These are phyloP conservation scores for Penicillium sp. DNA, from an alignment of 2,329 filamentous ascomycete species.

Conservation along the genomic window DNA sequence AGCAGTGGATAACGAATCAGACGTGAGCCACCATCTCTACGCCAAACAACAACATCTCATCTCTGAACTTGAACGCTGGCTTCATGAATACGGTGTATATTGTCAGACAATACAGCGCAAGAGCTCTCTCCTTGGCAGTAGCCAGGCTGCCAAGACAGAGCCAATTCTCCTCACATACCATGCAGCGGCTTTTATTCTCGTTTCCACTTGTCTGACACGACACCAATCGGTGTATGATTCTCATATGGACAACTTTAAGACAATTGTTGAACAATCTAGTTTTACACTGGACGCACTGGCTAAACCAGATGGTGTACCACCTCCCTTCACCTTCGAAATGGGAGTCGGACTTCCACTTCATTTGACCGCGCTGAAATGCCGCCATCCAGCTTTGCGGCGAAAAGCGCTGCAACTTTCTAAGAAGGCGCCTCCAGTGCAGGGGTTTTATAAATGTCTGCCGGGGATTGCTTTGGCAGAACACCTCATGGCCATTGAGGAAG, in stretches of 20 bases:
- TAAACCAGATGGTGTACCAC: constrained; percentile 9
- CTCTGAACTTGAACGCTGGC: constrained; percentile 9
- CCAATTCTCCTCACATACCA: constrained; percentile 12
- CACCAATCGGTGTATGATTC: constrained; percentile 18
- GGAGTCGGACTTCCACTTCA: constrained; percentile 24
- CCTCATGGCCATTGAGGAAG: constrained; percentile 23
- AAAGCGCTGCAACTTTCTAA: constrained; percentile 21
- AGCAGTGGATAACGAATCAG: not conserved
- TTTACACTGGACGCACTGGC: constrained; percentile 7
- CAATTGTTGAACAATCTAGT: constrained; percentile 13
- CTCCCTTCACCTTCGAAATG: constrained; percentile 28
- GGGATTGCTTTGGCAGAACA: constrained; percentile 18
- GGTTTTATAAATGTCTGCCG: constrained; percentile 24
- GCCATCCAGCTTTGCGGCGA: constrained; percentile 22
- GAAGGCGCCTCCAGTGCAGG: constrained; percentile 25
- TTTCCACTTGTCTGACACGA: constrained; percentile 16
- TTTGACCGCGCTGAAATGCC: constrained; percentile 26
- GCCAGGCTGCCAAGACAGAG: not conserved
- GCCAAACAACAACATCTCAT: constrained; percentile 2
- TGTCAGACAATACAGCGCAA: not conserved
- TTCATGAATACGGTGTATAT: constrained; percentile 7
- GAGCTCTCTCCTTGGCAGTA: not conserved
- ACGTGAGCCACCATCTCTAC: constrained; percentile 7
- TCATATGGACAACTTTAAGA: constrained; percentile 12
- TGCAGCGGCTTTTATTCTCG: constrained; percentile 11